A percentile compares a stretch with the other conserved stretches of the same genome.
Conservation (phyloP, 352 stramenopile genomes). For the Globisporangium emineosum region DNA sequence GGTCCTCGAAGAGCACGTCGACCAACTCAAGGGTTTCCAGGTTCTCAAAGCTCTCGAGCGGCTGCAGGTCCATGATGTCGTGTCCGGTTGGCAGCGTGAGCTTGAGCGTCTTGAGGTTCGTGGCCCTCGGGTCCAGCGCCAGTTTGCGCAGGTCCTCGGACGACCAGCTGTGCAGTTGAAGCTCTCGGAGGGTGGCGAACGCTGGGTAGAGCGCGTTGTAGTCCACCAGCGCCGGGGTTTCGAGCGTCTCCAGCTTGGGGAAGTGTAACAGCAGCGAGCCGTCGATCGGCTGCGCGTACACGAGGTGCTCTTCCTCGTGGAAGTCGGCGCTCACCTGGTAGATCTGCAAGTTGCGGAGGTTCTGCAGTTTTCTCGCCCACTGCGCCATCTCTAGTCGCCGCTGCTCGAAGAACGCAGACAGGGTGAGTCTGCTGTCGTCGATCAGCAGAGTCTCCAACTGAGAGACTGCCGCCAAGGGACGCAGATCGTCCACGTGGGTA, state of each 20-base stretch:
- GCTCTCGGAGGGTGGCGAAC: conserved; percentile 27
- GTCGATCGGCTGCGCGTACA: conserved; percentile 32
- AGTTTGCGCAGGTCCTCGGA: conserved; percentile 37
- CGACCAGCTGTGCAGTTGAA: conserved; percentile 42
- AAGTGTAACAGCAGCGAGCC: conserved; percentile 30
- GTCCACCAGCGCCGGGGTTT: conserved; percentile 31
- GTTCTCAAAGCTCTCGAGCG: conserved; percentile 36
- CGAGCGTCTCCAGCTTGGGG: conserved; percentile 26
- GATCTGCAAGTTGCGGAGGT: conserved; percentile 38
- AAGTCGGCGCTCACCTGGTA: conserved; percentile 25
- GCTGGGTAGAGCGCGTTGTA: conserved; percentile 29
- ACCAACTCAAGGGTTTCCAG: conserved; percentile 47
- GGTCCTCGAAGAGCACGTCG: conserved; percentile 49
- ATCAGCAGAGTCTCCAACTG: conserved; percentile 40
- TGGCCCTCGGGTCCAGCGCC: conserved; percentile 14
- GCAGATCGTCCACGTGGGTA: conserved; percentile 32
- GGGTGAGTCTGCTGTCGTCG: conserved; percentile 19
- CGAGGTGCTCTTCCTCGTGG: conserved; percentile 25
- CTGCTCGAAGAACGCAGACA: neutral
- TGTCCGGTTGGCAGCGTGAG: conserved; percentile 35
- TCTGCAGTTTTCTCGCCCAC: conserved; percentile 29
- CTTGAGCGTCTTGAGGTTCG: conserved; percentile 19
- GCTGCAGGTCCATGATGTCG: conserved; percentile 37
- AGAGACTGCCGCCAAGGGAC: conserved; percentile 26
- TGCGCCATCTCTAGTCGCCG: conserved; percentile 10